These are phyloP conservation scores for Dissophora ornata DNA, from an alignment of 192 early-diverging fungal genomes.

Conservation along the genomic window DNA sequence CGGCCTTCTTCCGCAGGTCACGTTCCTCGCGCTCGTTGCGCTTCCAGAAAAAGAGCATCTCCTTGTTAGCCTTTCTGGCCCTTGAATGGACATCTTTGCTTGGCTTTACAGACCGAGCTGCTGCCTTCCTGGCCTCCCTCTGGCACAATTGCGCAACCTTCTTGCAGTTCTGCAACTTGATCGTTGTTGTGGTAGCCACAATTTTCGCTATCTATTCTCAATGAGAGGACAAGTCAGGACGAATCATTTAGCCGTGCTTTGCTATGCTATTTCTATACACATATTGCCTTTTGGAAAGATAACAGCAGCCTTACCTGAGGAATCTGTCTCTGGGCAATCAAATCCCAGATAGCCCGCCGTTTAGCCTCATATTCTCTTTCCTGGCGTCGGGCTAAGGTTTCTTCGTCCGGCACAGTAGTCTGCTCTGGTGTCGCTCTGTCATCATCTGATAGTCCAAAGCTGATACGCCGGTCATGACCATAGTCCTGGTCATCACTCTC, in stretches of 20 bases:
- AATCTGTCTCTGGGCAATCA: constrained; percentile 48
- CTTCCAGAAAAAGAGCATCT: constrained; percentile 93
- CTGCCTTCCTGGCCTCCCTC: constrained; percentile 74
- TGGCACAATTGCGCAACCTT: constrained; percentile 79
- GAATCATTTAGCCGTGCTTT: no score
- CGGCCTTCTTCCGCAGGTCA: constrained; percentile 87
- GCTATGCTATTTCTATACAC: no score
- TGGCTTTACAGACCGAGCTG: constrained; percentile 61
- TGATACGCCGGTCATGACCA: constrained; percentile 18
- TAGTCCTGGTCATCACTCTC: constrained; percentile 32
- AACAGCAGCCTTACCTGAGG: constrained; percentile 49
- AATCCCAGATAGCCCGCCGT: constrained; percentile 45
- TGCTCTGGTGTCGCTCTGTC: constrained; percentile 1
- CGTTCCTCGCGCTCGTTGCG: constrained; percentile 91
- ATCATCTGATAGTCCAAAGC: constrained; percentile 24
- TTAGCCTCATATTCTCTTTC: constrained; percentile 43
- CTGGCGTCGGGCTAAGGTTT: constrained; percentile 28
- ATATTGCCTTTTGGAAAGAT: no score
- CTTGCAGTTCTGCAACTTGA: constrained; percentile 69
- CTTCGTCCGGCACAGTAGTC: constrained; percentile 14
- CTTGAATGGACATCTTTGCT: constrained; percentile 72
- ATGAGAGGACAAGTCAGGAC: neutral
- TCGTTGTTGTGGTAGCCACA: constrained; percentile 56
- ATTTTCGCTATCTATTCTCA: constrained; percentile 60
- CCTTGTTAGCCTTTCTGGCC: constrained; percentile 62